phyloP scores from a whole-genome alignment of 108 stramenopile species.

The Thalassiosira profunda region DNA sequence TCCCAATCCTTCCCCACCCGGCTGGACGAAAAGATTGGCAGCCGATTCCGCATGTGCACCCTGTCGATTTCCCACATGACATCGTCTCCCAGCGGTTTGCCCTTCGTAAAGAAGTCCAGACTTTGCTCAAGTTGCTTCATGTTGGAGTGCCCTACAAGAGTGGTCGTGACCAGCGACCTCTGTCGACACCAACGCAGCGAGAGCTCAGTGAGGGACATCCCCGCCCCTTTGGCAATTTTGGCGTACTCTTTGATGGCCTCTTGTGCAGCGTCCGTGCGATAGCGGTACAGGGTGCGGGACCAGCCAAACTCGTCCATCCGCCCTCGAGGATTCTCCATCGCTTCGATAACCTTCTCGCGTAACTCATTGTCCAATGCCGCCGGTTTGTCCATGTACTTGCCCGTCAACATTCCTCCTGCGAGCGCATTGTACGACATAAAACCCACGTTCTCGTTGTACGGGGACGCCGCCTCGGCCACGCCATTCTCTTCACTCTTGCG shows the following conservation, averaged over 20 bases:
- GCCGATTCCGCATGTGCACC: constrained; percentile 89
- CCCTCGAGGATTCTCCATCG: constrained; percentile 75
- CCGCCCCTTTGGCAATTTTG: constrained; percentile 71
- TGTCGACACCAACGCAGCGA: constrained; percentile 84
- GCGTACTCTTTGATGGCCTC: constrained; percentile 80
- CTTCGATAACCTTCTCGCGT: constrained; percentile 39
- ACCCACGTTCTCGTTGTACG: constrained; percentile 90
- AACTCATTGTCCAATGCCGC: constrained; percentile 76
- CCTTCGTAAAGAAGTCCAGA: constrained; percentile 66
- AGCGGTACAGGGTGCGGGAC: constrained; percentile 86
- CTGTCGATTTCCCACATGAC: constrained; percentile 93
- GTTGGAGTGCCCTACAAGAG: constrained; percentile 88
- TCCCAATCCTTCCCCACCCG: constrained; percentile 87
- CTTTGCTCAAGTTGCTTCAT: constrained; percentile 81
- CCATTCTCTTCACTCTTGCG: constrained; percentile 91
- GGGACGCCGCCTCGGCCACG: constrained; percentile 87
- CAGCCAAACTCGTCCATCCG: constrained; percentile 89
- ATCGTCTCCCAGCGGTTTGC: constrained; percentile 69
- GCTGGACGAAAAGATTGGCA: constrained; percentile 84
- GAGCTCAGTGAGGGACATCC: constrained; percentile 84
- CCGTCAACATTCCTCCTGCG: constrained; percentile 92
- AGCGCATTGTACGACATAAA: constrained; percentile 93
- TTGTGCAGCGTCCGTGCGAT: constrained; percentile 83
- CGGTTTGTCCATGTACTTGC: constrained; percentile 83
- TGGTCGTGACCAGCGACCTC: constrained; percentile 79